Conservation (phyloP, 148 eudicot species). For the Rhododendron henanense region DNA sequence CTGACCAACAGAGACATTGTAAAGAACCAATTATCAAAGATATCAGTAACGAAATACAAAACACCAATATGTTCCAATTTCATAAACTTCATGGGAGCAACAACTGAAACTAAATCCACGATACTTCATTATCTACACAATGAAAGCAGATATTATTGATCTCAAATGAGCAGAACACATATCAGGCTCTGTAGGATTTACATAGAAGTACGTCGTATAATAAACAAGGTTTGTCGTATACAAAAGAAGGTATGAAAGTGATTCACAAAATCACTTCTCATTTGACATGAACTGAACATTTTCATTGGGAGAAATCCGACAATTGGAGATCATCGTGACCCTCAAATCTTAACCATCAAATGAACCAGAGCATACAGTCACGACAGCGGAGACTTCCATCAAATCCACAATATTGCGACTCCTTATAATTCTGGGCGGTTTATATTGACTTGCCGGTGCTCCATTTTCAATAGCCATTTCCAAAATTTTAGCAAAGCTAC, state of each 20-base stretch:
- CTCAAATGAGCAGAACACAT: not conserved
- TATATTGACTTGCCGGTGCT: slow-evolving; percentile 39
- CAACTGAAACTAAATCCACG: not conserved
- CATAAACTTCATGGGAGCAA: not conserved
- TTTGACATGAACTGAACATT: not conserved
- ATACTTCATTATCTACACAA: not conserved
- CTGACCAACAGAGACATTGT: not conserved
- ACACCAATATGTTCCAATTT: not conserved
- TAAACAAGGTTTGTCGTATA: not conserved
- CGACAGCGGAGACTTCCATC: slow-evolving; percentile 25
- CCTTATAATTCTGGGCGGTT: slow-evolving; percentile 43
- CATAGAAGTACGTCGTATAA: not conserved
- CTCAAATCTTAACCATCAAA: slow-evolving; percentile 5
- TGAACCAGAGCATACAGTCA: slow-evolving; percentile 15
- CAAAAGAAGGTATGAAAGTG: not conserved
- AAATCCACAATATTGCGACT: slow-evolving; percentile 19
- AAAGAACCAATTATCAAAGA: not conserved
- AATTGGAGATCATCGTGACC: not conserved
- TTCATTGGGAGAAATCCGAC: not conserved
- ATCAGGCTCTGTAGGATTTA: not conserved
- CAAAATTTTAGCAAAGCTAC: slow-evolving; percentile 26
- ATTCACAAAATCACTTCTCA: not conserved
- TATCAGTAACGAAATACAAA: not conserved
- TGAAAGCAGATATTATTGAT: not conserved
- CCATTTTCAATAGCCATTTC: slow-evolving; percentile 29